A percentile compares a stretch with the other conserved stretches of the same genome.
These are phyloP conservation scores for Aureobasidium sp. DNA, from an alignment of 2,329 filamentous ascomycete genomes.

Conservation along the genomic window DNA sequence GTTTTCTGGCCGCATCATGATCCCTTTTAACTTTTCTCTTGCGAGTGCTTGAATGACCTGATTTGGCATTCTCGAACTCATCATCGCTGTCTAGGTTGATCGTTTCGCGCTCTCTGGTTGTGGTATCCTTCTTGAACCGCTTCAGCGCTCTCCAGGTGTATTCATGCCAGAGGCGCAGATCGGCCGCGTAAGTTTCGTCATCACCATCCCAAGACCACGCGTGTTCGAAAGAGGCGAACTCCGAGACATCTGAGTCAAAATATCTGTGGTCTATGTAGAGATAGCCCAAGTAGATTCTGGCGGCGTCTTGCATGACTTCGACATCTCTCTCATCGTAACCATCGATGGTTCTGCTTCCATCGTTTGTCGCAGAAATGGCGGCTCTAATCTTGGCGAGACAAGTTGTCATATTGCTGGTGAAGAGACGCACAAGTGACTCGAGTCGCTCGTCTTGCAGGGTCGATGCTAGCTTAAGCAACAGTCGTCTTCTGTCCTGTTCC, in stretches of 20 bases:
- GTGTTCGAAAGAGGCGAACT: neutral
- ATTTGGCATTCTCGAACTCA: conserved; percentile 13
- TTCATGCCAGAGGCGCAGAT: neutral
- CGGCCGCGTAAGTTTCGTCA: neutral
- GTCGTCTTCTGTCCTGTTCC: conserved; percentile 31
- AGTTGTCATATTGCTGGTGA: conserved; percentile 41
- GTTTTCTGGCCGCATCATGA: conserved; percentile 18
- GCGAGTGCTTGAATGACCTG: conserved; percentile 17
- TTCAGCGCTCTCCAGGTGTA: neutral
- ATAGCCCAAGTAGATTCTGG: conserved; percentile 2
- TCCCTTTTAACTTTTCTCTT: conserved; percentile 17
- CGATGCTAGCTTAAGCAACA: conserved; percentile 13
- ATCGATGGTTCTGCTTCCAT: neutral
- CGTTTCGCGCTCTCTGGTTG: neutral
- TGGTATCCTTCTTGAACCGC: conserved; percentile 4
- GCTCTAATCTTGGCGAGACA: neutral
- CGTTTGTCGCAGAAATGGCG: neutral
- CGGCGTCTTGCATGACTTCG: neutral
- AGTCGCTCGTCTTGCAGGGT: neutral
- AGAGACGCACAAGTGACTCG: conserved; percentile 20
- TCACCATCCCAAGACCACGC: neutral
- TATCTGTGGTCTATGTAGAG: neutral
- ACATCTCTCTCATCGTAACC: neutral
- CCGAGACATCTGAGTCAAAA: neutral
- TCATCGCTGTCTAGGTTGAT: conserved; percentile 18